phyloP scores from a whole-genome alignment of 179 eudicot genomes.

The Pouteria campechiana region DNA sequence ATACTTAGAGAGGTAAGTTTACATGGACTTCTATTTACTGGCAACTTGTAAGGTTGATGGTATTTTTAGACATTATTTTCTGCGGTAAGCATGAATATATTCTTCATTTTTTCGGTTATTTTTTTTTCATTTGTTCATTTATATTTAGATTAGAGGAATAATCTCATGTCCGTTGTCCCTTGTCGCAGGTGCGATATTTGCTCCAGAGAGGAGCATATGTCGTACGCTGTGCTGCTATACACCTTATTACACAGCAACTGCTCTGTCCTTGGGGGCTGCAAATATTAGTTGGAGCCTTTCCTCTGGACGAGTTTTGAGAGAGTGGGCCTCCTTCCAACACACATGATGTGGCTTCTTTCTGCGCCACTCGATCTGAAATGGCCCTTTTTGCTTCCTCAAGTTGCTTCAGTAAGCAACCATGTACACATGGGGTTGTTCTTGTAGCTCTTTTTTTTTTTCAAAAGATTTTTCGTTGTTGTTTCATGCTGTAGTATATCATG shows the following conservation, averaged over 20 bases:
- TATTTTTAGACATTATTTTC: too few species aligned
- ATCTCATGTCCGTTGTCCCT: slow-evolving; percentile 42
- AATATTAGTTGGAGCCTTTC: slow-evolving; percentile 86
- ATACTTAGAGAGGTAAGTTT: slow-evolving; percentile 62
- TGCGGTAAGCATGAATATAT: background rate
- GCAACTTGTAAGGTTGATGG: background rate
- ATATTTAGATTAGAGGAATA: slow-evolving; percentile 20
- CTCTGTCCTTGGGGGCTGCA: slow-evolving; percentile 87
- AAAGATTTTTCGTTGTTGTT: background rate
- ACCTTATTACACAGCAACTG: slow-evolving; percentile 51
- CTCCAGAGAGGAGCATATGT: slow-evolving; percentile 93
- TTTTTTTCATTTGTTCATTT: background rate
- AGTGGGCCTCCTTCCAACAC: slow-evolving; percentile 50
- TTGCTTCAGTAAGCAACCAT: slow-evolving; percentile 99
- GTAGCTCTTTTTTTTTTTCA: background rate
- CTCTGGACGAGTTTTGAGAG: slow-evolving; percentile 30
- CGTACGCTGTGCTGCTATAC: slow-evolving; percentile 91
- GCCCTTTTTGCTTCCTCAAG: slow-evolving; percentile 84
- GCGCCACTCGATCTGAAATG: slow-evolving; percentile 61
- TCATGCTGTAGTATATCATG: background rate
- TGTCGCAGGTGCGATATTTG: slow-evolving; percentile 98
- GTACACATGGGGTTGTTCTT: slow-evolving; percentile 27
- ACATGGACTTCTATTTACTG: background rate
- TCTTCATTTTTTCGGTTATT: slow-evolving; percentile 6
- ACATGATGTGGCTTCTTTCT: slow-evolving; percentile 78